Base-by-base conservation (phyloP, 805 yeast species). In the Sungouiella blattae region DNA sequence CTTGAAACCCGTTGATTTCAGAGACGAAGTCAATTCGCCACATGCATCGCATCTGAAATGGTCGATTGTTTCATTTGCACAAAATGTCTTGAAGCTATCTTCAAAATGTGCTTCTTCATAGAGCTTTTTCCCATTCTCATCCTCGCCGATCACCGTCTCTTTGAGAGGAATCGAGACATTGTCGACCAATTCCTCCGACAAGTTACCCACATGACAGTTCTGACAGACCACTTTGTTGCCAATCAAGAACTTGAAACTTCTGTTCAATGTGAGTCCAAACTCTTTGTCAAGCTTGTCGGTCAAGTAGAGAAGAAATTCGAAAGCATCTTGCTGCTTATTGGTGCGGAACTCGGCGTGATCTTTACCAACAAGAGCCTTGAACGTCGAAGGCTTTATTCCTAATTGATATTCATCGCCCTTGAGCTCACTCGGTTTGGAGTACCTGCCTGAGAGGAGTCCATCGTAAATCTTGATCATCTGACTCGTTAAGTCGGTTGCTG, bases 311-410 rank as follows among this genome's bases (percentile, higher is more conserved):
- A 88, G 74, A 53, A 88, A 93, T 57, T 93, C 98, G 66, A 80
- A 84, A 0, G 98, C 93, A 64, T 93, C 99, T 58, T 93, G 98
- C 55, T 93, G 99, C 47, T 80, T 77, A 71, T 81, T 85, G 0
- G 95, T 80, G 29, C 80, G 70, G 49, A 93, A 93, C 52, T 93
- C 98, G 12, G 69, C 69, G 57, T 93, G 94, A 24, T 77, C 77
- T 33, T 73, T 73, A 3, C 96, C 96, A 34, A 93, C 68, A 17
- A 87, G 63, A 6, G 76, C 65, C 56, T 91, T 91, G 60, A 93
- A 80, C 31, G 83, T 71, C 1, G 76, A 66, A 0, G 96, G 96
- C 34, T 77, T 74, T 13, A 93, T 71, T 4, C 98, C 97, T 26
- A 66, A 52, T 53, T 87, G 93, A 55, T 80, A 86, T 28, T 69